Evolutionary conservation across 2,329 filamentous ascomycete species (phyloP).

Genomic region (Phyllosticta ampelicida): DNA sequence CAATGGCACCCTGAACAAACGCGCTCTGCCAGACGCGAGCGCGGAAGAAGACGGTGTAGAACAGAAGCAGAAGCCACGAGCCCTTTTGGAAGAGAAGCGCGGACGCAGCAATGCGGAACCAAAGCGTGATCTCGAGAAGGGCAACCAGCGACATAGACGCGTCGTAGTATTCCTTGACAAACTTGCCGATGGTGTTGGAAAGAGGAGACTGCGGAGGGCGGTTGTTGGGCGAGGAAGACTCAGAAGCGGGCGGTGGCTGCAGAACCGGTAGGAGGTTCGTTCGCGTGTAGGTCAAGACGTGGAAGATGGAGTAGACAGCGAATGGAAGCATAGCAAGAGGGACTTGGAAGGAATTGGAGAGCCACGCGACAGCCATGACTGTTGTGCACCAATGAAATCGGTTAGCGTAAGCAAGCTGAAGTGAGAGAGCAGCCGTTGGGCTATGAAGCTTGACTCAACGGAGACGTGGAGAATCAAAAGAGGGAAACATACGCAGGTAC

Average conservation of each 20-base stretch:
- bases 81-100: slow-evolving; percentile 81
- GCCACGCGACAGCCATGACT: slow-evolving; percentile 95
- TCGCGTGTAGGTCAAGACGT: slow-evolving; percentile 92
- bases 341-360: slow-evolving; percentile 71
- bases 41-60: slow-evolving; percentile 90
- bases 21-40: slow-evolving; percentile 80
- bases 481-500: slow-evolving; percentile 65
- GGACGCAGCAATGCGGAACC: slow-evolving; percentile 69
- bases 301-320: slow-evolving; percentile 95
- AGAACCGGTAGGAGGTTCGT: slow-evolving; percentile 85
- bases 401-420: background rate
- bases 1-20: slow-evolving; percentile 80
- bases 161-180: slow-evolving; percentile 98
- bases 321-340: slow-evolving; percentile 87
- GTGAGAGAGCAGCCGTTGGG: slow-evolving; percentile 12
- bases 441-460: slow-evolving; percentile 6
- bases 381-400: slow-evolving; percentile 11
- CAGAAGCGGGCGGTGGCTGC: slow-evolving; percentile 48
- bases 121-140: slow-evolving; percentile 75
- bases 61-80: slow-evolving; percentile 73
- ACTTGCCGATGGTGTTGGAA: slow-evolving; percentile 75
- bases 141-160: slow-evolving; percentile 89
- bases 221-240: slow-evolving; percentile 44
- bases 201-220: slow-evolving; percentile 43
- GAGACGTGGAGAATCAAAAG: background rate